Evolutionary conservation across 2,329 filamentous ascomycete species (phyloP).

Genomic region (Immersiporthe knoxdaviesiana): DNA sequence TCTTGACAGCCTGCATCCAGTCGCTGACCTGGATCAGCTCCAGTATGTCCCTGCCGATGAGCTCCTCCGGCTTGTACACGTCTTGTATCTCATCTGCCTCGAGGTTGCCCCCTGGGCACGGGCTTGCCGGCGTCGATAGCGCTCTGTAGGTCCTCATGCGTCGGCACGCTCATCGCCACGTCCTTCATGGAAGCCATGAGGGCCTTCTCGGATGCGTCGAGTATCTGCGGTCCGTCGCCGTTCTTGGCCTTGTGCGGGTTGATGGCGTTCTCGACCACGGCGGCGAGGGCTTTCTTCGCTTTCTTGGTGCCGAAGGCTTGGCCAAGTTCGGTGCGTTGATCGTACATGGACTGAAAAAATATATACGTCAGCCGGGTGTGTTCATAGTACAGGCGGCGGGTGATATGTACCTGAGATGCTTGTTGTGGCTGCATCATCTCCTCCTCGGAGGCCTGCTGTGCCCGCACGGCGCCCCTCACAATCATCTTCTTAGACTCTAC

Average conservation of each 20-base stretch:
- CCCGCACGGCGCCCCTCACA: slow-evolving; percentile 59
- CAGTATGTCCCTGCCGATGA: slow-evolving; percentile 71
- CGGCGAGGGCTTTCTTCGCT: slow-evolving; percentile 75
- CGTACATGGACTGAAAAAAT: slow-evolving; percentile 56
- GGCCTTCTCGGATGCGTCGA: slow-evolving; percentile 59
- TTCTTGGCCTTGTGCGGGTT: slow-evolving; percentile 44
- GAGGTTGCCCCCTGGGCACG: slow-evolving; percentile 70
- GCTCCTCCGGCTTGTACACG: slow-evolving; percentile 68
- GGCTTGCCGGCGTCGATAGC: slow-evolving; percentile 71
- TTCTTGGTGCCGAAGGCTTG: slow-evolving; percentile 85
- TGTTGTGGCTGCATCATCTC: slow-evolving; percentile 46
- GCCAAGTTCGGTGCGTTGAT: slow-evolving; percentile 70
- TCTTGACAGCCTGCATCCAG: slow-evolving; percentile 71
- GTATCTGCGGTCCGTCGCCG: slow-evolving; percentile 46
- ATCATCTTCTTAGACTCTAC: slow-evolving; percentile 68
- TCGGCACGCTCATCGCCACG: slow-evolving; percentile 67
- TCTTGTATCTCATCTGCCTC: slow-evolving; percentile 69
- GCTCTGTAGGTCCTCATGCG: slow-evolving; percentile 66
- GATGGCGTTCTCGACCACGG: slow-evolving; percentile 73
- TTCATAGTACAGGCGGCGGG: not conserved
- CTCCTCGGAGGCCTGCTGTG: slow-evolving; percentile 55
- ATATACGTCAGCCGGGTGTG: slow-evolving; percentile 13
- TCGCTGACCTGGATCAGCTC: slow-evolving; percentile 70
- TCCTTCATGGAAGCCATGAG: slow-evolving; percentile 67
- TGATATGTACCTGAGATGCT: slow-evolving; percentile 42